Conservation (phyloP, 2,329 filamentous ascomycete species). For the Aspergillus chevalieri region DNA sequence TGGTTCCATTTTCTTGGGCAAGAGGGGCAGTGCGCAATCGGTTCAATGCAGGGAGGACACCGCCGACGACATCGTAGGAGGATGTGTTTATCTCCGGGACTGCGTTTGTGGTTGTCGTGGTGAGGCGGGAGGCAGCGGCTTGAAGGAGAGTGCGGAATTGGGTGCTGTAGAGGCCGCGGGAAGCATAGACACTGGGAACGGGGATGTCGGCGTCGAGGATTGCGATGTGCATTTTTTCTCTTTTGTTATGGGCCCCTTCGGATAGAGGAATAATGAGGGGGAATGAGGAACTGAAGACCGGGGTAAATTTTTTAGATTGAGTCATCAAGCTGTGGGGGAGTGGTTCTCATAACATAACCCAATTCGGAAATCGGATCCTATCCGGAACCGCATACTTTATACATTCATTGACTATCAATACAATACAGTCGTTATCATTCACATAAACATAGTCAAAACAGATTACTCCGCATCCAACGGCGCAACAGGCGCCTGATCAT, state of each 20-base stretch:
- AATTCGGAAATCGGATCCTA: neutral
- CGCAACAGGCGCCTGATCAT: constrained; percentile 68
- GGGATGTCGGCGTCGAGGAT: constrained; percentile 33
- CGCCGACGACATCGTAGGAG: constrained; percentile 28
- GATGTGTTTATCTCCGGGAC: constrained; percentile 21
- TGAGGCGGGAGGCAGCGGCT: constrained; percentile 23
- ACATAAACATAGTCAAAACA: neutral
- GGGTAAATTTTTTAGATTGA: neutral
- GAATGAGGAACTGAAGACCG: neutral
- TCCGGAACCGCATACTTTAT: neutral
- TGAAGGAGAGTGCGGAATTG: constrained; percentile 29
- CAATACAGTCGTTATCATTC: neutral
- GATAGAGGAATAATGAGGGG: no score
- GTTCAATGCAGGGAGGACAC: constrained; percentile 20
- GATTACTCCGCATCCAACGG: constrained; percentile 70
- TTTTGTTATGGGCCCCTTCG: neutral
- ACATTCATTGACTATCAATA: neutral
- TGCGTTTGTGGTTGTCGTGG: constrained; percentile 3
- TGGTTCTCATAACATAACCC: neutral
- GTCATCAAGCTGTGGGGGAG: neutral
- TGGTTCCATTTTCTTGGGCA: neutral
- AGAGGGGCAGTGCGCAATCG: constrained; percentile 13
- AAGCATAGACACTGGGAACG: constrained; percentile 24
- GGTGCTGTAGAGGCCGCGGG: constrained; percentile 31
- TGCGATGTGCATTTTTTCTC: constrained; percentile 26